Evolutionary conservation across 2,329 filamentous ascomycete genomes (phyloP), one percentile per base, ranked within the genome.

Genomic region (Capronia coronata): DNA sequence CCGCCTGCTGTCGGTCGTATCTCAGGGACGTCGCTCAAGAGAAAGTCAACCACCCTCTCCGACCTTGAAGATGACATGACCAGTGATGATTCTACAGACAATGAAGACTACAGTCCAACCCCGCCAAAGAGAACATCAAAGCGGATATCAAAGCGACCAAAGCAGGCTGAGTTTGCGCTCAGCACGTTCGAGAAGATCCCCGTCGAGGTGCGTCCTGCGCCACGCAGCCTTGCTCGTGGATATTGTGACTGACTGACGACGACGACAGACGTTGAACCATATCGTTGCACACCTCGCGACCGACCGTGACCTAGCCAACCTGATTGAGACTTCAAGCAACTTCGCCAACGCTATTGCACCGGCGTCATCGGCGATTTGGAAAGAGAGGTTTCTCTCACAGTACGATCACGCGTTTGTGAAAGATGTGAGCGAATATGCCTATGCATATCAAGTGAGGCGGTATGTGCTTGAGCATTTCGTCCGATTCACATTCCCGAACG

Each of bases 401-500:
- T 71, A 68, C 43, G 68, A 71, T 39, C 43, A 63, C 10, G 61
- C 61, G 1, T 32, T 42, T 0, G 49, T 61, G 10, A 52, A 50
- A 30, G 34, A 43, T 6, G 57, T 61, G 2, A 29, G 41, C 1
- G 60, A 67, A 18, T 57, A 69, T 21, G 61, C 59, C 22, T 22
- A 48, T 0, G 67, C 69, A 30, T 70, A 71, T 48, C 56, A 66
- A 42, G 59, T 60, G 22, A 64, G 68, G n/a, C 52, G 62, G 5
- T 59, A 68, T 25, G 64, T 68, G 6, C 57, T 72, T 11, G 34
- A 50, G 0, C 57, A 61, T 27, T 48, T 52, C 3, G 60, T 67
- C 6, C 58, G 51, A n/a, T 66, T 68, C 43, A 53, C 46, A 14
- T 48, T 59, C 11, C 44, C 45, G 9, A 54, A 59, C 1, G 59